Percentiles rank a stretch among this genome's conserved stretches.
These are phyloP conservation scores for Hibiscus syriacus DNA, from an alignment of 345 rosid genomes.

Conservation along the genomic window DNA sequence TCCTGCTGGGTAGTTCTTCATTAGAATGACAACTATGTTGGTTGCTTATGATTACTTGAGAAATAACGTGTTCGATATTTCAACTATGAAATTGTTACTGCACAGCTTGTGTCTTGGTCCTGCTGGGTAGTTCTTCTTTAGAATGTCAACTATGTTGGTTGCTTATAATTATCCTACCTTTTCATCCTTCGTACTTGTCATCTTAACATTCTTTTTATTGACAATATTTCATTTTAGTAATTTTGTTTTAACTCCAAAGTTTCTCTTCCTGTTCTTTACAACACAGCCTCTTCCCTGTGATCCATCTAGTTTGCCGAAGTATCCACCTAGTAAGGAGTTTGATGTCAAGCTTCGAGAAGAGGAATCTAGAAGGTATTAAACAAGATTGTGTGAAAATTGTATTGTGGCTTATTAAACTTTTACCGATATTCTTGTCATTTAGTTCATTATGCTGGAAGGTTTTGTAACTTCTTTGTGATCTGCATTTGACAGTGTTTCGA, in stretches of 20 bases:
- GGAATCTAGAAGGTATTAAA: slow-evolving; percentile 43
- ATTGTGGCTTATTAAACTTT: background rate
- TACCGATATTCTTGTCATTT: background rate
- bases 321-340: slow-evolving; percentile 57
- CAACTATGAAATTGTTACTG: background rate
- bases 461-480: background rate
- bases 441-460: background rate
- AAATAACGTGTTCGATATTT: background rate
- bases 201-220: background rate
- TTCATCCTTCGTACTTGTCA: too few relatives aligned
- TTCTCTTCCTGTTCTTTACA: slow-evolving; percentile 38
- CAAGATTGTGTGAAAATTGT: background rate
- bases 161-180: background rate
- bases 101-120: background rate
- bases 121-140: background rate
- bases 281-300: slow-evolving; percentile 54
- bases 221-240: background rate
- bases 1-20: background rate
- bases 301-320: slow-evolving; percentile 57
- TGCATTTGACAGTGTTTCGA: background rate
- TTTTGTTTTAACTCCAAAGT: background rate
- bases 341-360: slow-evolving; percentile 43
- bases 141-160: background rate
- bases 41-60: background rate
- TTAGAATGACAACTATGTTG: background rate